Percentiles rank a stretch among this genome's conserved stretches.
These are phyloP conservation scores for Ambrosia artemisiifolia DNA, from an alignment of 129 eudicot species.

Conservation along the genomic window DNA sequence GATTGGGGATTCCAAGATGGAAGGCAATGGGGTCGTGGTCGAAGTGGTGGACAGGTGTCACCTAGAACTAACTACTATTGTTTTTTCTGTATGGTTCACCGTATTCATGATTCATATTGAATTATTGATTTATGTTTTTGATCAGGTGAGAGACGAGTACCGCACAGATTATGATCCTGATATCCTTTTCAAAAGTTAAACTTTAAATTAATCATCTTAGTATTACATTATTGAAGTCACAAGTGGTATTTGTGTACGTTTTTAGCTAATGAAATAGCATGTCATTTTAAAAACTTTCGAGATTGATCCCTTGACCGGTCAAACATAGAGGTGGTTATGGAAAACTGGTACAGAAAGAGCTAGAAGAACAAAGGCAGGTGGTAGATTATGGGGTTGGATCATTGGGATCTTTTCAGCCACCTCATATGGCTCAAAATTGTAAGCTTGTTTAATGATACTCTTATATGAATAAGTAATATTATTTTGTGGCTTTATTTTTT, in stretches of 20 bases:
- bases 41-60: slow-evolving; percentile 95
- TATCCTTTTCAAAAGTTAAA: slow-evolving; percentile 54
- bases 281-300: not conserved
- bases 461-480: not conserved
- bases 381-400: slow-evolving; percentile 92
- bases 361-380: slow-evolving; percentile 90
- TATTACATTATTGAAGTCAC: not conserved
- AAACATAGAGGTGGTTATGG: slow-evolving; percentile 99
- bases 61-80: not conserved
- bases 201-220: not conserved
- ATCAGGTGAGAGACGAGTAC: slow-evolving; percentile 96
- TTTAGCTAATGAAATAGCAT: not conserved
- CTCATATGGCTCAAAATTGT: slow-evolving; percentile 71
- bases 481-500: not conserved
- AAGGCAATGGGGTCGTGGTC: slow-evolving; percentile 99
- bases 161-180: slow-evolving; percentile 99
- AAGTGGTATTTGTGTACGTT: not conserved
- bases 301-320: slow-evolving; percentile 47
- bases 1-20: slow-evolving; percentile 99
- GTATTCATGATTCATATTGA: slow-evolving; percentile 6
- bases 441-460: slow-evolving; percentile 23
- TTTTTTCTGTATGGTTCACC: not conserved
- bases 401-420: slow-evolving; percentile 70
- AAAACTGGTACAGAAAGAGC: slow-evolving; percentile 75
- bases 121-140: slow-evolving; percentile 11